phyloP scores from a whole-genome alignment of 73 alveolate genomes.

The Stentor coeruleus region DNA sequence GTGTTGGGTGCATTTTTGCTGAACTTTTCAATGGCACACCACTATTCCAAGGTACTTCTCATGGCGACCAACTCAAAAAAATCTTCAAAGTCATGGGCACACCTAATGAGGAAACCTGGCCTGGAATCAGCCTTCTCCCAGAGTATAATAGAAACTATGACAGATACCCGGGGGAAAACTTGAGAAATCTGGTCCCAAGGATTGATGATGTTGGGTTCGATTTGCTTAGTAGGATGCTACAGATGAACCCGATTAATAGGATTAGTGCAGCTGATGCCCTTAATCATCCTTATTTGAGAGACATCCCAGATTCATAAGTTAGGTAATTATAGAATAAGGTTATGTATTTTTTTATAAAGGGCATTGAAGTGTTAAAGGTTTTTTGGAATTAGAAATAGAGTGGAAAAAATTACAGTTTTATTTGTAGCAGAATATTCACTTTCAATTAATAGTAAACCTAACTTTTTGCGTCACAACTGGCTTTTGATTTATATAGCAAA shows the following conservation, averaged over 20 bases:
- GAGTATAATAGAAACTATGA: constrained; percentile 85
- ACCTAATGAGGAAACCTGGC: constrained; percentile 89
- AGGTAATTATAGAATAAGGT: too few relatives aligned
- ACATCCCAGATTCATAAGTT: too few relatives aligned
- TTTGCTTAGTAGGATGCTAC: constrained; percentile 55
- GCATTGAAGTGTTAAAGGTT: too few relatives aligned
- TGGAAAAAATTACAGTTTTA: too few relatives aligned
- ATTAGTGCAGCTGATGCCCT: constrained; percentile 76
- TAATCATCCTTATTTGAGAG: constrained; percentile 59
- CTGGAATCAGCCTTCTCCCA: constrained; percentile 72
- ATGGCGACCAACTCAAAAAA: constrained; percentile 30
- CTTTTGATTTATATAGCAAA: too few relatives aligned
- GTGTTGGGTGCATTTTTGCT: constrained; percentile 41
- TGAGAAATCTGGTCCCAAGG: constrained; percentile 34
- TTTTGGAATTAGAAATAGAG: too few relatives aligned
- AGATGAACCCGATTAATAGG: constrained; percentile 67
- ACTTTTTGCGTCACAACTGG: too few relatives aligned
- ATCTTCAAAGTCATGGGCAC: constrained; percentile 42
- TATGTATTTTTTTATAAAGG: too few relatives aligned
- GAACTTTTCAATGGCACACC: constrained; percentile 38
- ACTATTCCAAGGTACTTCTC: constrained; percentile 35
- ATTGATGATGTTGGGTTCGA: constrained; percentile 37
- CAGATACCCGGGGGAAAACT: constrained; percentile 30
- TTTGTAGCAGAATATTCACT: too few relatives aligned
- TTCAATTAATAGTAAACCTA: too few relatives aligned